Evolutionary conservation across 768 basidiomycete genomes (phyloP), one percentile per base, ranked within the genome.

Genomic region (Mycena filopes): DNA sequence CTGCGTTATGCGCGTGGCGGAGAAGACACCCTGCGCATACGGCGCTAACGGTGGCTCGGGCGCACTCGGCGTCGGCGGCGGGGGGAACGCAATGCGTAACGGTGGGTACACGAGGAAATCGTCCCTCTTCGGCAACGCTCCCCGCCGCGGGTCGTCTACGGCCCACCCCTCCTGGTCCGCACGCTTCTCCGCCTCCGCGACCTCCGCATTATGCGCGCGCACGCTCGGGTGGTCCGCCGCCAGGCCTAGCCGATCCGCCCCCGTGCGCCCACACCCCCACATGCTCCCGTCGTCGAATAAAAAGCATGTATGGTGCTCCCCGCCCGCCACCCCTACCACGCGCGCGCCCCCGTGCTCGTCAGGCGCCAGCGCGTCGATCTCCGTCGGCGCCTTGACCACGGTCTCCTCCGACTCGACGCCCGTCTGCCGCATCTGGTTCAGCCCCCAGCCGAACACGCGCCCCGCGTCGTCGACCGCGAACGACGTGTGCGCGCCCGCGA

Each of bases 271-370:
- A 68, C 15, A 70, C 58, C 58, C 23, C 33, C 36, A 36, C 36
- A 36, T 38, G 23, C 55, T 55, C 29, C 70, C 70, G 38, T 58
- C 56, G 49, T 55, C 65, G 38, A 67, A 61, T 18, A 70, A 60
- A 31, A 70, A 68, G 29, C 62, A 56, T 15, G 67, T 70, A 55
- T 70, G 70, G 55, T 68, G 67, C 38, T 70, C 67, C 12, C 70
- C 70, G 53, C 67, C 59, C 12, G 61, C 59, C 26, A 70, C 60
- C 51, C 53, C 57, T 3, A 70, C 51, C 4, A 70, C 67, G 23
- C 63, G 56, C 31, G 62, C 70, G 26, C 60, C 67, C 21, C 43
- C 56, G 43, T 69, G 63, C 23, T 65, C 42, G 38, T 55, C 59
- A 10, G 62, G 59, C 47, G 55, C 48, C 31, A 70, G 55, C 41